Evolutionary conservation across 768 basidiomycete species (phyloP).

Genomic region (Naganishia antarctica): DNA sequence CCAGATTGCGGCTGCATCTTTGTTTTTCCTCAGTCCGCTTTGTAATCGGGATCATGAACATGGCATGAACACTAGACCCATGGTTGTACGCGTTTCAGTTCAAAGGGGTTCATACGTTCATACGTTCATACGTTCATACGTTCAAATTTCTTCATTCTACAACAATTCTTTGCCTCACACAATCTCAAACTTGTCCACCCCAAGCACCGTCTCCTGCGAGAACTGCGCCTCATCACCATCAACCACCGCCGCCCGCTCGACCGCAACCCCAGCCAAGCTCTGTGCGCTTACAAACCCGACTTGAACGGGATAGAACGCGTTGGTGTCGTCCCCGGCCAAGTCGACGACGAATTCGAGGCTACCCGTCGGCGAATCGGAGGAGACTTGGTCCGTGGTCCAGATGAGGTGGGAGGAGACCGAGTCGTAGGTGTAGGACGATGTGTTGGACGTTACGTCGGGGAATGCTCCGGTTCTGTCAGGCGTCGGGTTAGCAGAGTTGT

Average conservation of each 20-base stretch:
- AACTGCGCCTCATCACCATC: constrained; percentile 55
- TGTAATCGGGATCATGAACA: too few relatives aligned
- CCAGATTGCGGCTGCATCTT: too few relatives aligned
- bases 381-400: constrained; percentile 73
- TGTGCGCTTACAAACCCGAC: constrained; percentile 76
- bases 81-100: too few relatives aligned
- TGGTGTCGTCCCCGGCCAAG: constrained; percentile 67
- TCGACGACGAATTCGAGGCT: constrained; percentile 80
- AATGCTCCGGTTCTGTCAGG: constrained; percentile 67
- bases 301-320: constrained; percentile 85
- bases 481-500: constrained; percentile 39
- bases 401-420: constrained; percentile 72
- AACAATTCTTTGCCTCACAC: constrained; percentile 35
- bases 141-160: too few relatives aligned
- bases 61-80: too few relatives aligned
- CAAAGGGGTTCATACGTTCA: too few relatives aligned
- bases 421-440: constrained; percentile 78
- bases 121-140: too few relatives aligned
- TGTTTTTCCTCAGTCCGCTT: too few relatives aligned
- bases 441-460: constrained; percentile 66
- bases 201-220: constrained; percentile 57
- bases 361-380: constrained; percentile 60
- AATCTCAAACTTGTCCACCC: constrained; percentile 57
- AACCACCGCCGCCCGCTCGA: constrained; percentile 60
- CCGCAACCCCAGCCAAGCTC: constrained; percentile 70